Conservation (phyloP, 2,329 filamentous ascomycete species). For the Pseudopithomyces maydicus region DNA sequence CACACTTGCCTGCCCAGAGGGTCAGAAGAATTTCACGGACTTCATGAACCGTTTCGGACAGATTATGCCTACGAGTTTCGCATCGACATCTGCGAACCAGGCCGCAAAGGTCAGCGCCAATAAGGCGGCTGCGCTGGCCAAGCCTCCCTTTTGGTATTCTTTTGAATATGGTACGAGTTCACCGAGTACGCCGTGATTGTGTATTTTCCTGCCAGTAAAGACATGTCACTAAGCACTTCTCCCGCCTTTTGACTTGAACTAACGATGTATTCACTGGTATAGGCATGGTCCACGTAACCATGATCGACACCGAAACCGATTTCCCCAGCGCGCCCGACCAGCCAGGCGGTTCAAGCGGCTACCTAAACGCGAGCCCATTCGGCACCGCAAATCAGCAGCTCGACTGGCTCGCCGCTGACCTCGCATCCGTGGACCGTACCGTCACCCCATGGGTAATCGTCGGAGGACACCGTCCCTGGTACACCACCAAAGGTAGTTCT, state of each 20-base stretch:
- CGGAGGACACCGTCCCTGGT: constrained; percentile 50
- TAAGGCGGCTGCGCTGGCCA: constrained; percentile 53
- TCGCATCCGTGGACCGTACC: constrained; percentile 60
- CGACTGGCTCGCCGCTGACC: constrained; percentile 60
- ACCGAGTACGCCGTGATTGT: too few relatives aligned
- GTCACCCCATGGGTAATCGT: constrained; percentile 62
- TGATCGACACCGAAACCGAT: constrained; percentile 64
- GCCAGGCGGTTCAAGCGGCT: constrained; percentile 45
- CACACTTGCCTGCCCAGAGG: constrained; percentile 51
- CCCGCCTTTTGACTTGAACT: too few relatives aligned
- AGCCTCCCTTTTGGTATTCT: constrained; percentile 64
- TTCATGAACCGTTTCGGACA: constrained; percentile 61
- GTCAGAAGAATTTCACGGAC: constrained; percentile 60
- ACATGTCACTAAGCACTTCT: too few relatives aligned
- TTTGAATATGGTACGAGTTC: constrained; percentile 58
- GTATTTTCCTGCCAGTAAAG: too few relatives aligned
- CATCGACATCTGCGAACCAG: constrained; percentile 54
- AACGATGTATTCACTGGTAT: too few relatives aligned
- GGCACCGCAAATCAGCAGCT: constrained; percentile 57
- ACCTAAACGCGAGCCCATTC: constrained; percentile 57
- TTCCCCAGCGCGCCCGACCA: constrained; percentile 57
- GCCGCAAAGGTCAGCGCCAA: constrained; percentile 52
- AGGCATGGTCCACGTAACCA: constrained; percentile 57
- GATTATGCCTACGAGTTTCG: constrained; percentile 53
- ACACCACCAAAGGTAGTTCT: constrained; percentile 34